These are phyloP conservation scores for Fusarium buharicum DNA, from an alignment of 2,329 filamentous ascomycete species.

Conservation along the genomic window DNA sequence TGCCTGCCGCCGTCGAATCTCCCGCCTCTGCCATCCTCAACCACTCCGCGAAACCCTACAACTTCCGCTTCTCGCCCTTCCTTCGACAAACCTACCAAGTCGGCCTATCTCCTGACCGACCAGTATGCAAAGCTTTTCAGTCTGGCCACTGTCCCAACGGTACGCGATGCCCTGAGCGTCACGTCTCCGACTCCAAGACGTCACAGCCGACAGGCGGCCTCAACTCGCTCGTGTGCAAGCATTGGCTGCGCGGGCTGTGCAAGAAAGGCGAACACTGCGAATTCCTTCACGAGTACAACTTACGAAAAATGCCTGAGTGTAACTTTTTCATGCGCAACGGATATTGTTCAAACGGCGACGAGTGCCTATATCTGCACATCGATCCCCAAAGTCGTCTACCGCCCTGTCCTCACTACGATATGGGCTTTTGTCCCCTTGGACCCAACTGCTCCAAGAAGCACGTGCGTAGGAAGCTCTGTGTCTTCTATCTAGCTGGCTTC, in stretches of 20 bases:
- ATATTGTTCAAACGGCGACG: conserved; percentile 96
- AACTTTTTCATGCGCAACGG: conserved; percentile 94
- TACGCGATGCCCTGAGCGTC: conserved; percentile 84
- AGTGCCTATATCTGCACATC: conserved; percentile 93
- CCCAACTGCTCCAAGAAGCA: conserved; percentile 90
- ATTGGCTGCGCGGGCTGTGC: conserved; percentile 96
- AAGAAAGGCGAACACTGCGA: conserved; percentile 98
- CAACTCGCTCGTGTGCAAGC: conserved; percentile 94
- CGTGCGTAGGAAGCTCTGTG: conserved; percentile 81
- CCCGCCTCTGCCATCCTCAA: conserved; percentile 62
- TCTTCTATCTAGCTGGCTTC: conserved; percentile 91
- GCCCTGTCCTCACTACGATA: conserved; percentile 90
- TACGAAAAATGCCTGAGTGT: conserved; percentile 98
- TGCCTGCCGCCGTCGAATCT: conserved; percentile 48
- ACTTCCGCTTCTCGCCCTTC: conserved; percentile 88
- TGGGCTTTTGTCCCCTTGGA: conserved; percentile 92
- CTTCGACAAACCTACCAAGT: conserved; percentile 85
- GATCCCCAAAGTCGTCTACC: conserved; percentile 82
- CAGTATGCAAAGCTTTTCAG: conserved; percentile 86
- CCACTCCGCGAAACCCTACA: conserved; percentile 67
- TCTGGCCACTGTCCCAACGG: conserved; percentile 89
- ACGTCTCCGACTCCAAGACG: conserved; percentile 61
- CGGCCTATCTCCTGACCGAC: conserved; percentile 80
- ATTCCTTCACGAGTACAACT: conserved; percentile 98
- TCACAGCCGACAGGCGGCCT: conserved; percentile 63